Conservation (phyloP, 306 rosid genomes). For the Trichosanthes truncata region DNA sequence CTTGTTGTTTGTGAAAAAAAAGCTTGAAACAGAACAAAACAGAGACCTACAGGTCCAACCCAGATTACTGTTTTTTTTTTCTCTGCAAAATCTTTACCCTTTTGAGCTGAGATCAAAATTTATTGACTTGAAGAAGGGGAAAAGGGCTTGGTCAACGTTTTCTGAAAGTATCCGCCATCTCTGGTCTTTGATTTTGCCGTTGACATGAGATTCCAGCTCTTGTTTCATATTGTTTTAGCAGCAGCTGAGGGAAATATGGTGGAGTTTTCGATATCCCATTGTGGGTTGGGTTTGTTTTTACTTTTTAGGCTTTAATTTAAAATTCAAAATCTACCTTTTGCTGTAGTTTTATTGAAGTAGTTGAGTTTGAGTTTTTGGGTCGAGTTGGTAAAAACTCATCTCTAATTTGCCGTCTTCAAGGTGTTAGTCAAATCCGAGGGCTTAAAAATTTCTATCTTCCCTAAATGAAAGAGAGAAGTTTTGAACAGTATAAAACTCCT, state of each 20-base stretch:
- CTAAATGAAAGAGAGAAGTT: not conserved
- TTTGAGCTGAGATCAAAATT: not conserved
- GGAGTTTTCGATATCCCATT: constrained; percentile 1
- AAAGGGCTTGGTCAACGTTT: not conserved
- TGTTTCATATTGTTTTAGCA: not conserved
- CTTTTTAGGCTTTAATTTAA: not conserved
- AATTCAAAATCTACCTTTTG: not conserved
- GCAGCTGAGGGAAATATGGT: not conserved
- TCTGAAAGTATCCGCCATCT: not conserved
- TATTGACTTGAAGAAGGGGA: constrained; percentile 10
- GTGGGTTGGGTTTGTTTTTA: not conserved
- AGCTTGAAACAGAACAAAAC: not conserved
- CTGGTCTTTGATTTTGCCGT: constrained; percentile 8
- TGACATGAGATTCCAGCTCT: constrained; percentile 10
- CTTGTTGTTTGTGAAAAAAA: not conserved
- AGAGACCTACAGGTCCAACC: not conserved
- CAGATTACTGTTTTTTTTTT: not conserved
- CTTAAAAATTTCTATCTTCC: not conserved
- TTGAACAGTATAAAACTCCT: not conserved
- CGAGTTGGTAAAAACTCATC: constrained; percentile 3
- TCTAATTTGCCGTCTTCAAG: not conserved
- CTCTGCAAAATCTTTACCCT: not conserved
- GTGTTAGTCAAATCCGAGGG: not conserved
- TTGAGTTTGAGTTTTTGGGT: not conserved
- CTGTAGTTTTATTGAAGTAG: not conserved